Evolutionary conservation across 1,284 basidiomycete genomes (phyloP).

Genomic region (Irpex sp.): DNA sequence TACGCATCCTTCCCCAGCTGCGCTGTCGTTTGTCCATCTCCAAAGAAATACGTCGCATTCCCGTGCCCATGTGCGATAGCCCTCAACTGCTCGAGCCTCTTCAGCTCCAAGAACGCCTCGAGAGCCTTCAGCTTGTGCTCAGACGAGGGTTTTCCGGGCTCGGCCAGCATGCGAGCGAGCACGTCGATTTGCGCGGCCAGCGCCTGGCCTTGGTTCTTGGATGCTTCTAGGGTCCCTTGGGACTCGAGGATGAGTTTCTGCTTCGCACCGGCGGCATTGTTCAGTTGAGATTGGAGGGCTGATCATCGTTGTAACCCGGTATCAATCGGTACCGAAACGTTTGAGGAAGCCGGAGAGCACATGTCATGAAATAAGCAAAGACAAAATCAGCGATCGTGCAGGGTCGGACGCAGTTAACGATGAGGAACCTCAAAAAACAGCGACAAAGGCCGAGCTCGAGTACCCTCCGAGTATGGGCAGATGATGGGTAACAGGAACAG

Average conservation of each 20-base stretch:
- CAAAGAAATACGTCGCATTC: constrained; percentile 55
- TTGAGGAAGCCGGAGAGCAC: too few species aligned
- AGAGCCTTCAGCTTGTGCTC: constrained; percentile 38
- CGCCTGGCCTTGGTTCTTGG: constrained; percentile 45
- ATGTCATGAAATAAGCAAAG: too few species aligned
- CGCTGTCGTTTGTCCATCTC: constrained; percentile 33
- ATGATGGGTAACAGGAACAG: too few species aligned
- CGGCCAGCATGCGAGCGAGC: constrained; percentile 19
- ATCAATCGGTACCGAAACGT: too few species aligned
- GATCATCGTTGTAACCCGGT: neutral
- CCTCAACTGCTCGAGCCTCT: constrained; percentile 44
- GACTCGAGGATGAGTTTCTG: constrained; percentile 31
- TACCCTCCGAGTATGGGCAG: too few species aligned
- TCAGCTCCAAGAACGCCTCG: constrained; percentile 40
- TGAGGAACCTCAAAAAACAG: too few species aligned
- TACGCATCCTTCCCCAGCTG: constrained; percentile 33
- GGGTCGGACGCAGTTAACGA: too few species aligned
- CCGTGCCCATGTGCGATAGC: constrained; percentile 45
- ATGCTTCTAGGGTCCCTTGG: constrained; percentile 35
- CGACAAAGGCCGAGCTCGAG: too few species aligned
- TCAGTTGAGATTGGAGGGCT: constrained; percentile 20
- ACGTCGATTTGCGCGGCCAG: constrained; percentile 40
- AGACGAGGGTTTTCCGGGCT: constrained; percentile 14
- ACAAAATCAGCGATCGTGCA: too few species aligned
- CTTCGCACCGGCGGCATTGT: constrained; percentile 31